Percentiles rank a stretch among this genome's conserved stretches.
Conservation (phyloP, 192 early-diverging fungal species). For the Backusella sp. region DNA sequence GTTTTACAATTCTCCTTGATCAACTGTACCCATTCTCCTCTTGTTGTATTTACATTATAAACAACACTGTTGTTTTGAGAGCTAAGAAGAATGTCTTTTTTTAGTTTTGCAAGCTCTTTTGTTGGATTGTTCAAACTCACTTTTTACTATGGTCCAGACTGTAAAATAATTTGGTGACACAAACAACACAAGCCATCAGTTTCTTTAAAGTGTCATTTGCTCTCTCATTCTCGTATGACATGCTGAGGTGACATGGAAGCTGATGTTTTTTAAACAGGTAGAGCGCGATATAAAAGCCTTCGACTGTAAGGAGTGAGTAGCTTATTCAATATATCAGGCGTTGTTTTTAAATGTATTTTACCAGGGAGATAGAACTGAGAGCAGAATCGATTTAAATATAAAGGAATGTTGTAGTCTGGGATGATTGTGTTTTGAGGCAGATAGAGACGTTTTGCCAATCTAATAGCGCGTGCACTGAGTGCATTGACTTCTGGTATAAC, state of each 20-base stretch:
- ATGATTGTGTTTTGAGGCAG: background rate
- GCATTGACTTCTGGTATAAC: background rate
- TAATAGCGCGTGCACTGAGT: background rate
- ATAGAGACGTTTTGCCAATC: background rate
- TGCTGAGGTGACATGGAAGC: background rate
- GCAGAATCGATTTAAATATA: conserved; percentile 21
- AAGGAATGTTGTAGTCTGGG: conserved; percentile 16
- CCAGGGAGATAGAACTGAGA: conserved; percentile 30
- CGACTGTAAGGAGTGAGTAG: background rate
- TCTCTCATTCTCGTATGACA: background rate
- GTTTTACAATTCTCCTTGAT: background rate
- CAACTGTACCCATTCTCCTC: background rate
- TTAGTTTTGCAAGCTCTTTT: no score
- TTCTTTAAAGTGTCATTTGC: background rate
- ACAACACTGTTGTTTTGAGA: background rate
- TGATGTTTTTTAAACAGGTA: conserved; percentile 1
- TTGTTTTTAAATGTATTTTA: background rate
- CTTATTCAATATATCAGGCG: background rate
- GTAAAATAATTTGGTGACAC: conserved; percentile 2
- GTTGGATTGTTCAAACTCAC: background rate
- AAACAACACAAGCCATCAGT: conserved; percentile 14
- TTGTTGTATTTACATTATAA: background rate
- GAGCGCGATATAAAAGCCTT: conserved; percentile 12
- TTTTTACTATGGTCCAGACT: background rate
- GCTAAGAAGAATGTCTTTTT: background rate